A percentile compares a stretch with the other conserved stretches of the same genome.
phyloP scores from a whole-genome alignment of 2,329 filamentous ascomycete genomes.

The Epichloe amarillans region DNA sequence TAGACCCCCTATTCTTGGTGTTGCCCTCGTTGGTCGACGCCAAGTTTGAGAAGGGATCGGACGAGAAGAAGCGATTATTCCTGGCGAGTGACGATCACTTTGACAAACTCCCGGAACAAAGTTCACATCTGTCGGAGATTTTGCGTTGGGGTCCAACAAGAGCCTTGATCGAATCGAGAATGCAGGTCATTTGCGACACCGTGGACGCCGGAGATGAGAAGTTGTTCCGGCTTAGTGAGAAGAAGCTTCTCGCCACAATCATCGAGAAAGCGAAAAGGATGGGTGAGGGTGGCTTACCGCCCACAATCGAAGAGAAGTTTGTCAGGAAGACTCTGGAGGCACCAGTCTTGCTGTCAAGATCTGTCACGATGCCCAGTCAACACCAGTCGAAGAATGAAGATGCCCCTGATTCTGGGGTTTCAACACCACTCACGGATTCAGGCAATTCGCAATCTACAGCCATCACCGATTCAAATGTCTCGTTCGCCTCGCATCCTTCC shows the following conservation, averaged over 20 bases:
- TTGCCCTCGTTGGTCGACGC: conserved; percentile 53
- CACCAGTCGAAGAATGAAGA: conserved; percentile 6
- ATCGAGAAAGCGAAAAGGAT: conserved; percentile 60
- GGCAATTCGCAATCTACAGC: conserved; percentile 30
- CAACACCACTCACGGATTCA: conserved; percentile 13
- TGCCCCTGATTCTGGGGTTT: conserved; percentile 10
- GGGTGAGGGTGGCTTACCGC: conserved; percentile 51
- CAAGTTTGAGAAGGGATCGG: conserved; percentile 25
- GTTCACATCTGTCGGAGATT: conserved; percentile 45
- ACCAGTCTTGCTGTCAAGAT: conserved; percentile 57
- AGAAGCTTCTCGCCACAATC: conserved; percentile 54
- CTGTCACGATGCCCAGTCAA: conserved; percentile 28
- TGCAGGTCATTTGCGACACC: conserved; percentile 63
- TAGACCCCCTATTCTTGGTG: conserved; percentile 72
- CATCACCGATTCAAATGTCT: conserved; percentile 22
- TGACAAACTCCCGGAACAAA: conserved; percentile 42
- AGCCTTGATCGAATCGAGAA: conserved; percentile 46
- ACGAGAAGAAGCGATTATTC: conserved; percentile 47
- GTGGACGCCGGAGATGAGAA: conserved; percentile 72
- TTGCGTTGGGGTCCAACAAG: conserved; percentile 35
- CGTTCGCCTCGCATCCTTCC: conserved; percentile 25
- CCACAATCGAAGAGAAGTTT: conserved; percentile 76
- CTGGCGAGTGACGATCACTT: conserved; percentile 60
- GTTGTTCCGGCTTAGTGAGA: conserved; percentile 69
- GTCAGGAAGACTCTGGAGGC: conserved; percentile 63